Percentiles rank a stretch among this genome's conserved stretches.
Evolutionary conservation across 2,329 filamentous ascomycete genomes (phyloP).

Genomic region (Trichoderma sp.): DNA sequence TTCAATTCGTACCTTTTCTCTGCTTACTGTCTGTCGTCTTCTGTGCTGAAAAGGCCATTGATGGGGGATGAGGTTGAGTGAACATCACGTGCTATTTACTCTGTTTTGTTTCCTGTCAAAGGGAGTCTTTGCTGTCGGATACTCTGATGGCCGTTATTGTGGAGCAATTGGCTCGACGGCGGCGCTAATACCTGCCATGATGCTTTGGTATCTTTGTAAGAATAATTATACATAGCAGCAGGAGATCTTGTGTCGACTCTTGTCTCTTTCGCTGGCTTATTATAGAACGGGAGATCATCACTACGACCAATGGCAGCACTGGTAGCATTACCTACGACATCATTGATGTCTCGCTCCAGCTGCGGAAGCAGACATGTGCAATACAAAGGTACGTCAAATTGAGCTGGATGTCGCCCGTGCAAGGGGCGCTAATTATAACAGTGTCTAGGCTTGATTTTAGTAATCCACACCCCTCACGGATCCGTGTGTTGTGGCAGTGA

Average conservation of each 20-base stretch:
- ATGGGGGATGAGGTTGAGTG: background rate
- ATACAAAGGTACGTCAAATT: background rate
- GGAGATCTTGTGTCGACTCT: background rate
- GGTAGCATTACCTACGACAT: background rate
- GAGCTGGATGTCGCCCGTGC: background rate
- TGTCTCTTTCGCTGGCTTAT: background rate
- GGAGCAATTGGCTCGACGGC: background rate
- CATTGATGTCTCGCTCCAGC: background rate
- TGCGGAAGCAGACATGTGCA: background rate
- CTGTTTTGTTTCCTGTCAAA: background rate
- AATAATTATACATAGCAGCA: background rate
- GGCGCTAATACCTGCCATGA: background rate
- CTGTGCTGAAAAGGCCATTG: background rate
- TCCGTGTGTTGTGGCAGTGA: slow-evolving; percentile 8
- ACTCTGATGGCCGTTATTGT: background rate
- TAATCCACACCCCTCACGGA: slow-evolving; percentile 10
- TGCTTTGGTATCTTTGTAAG: background rate
- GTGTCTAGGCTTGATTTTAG: background rate
- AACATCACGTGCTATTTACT: background rate
- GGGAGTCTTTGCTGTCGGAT: background rate
- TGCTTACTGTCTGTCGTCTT: background rate
- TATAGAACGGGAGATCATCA: background rate
- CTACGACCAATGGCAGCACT: background rate
- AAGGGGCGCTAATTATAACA: slow-evolving; percentile 14
- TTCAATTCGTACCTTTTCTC: background rate